These are phyloP conservation scores for Alternaria conjuncta DNA, from an alignment of 2,329 filamentous ascomycete species.

Conservation along the genomic window DNA sequence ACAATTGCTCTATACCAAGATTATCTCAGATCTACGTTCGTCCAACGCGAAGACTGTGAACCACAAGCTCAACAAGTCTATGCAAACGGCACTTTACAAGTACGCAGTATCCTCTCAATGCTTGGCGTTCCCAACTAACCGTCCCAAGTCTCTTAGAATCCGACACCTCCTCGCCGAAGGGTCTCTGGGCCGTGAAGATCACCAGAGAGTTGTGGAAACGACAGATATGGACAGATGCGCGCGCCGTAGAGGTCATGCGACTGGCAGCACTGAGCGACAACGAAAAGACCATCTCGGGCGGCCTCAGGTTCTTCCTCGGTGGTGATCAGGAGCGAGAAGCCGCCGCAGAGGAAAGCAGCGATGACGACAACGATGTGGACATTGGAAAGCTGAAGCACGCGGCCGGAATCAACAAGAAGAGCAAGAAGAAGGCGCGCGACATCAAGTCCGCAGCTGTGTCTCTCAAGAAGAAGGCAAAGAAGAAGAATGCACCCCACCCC, in stretches of 20 bases:
- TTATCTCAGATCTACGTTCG: slow-evolving; percentile 86
- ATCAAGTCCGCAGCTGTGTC: slow-evolving; percentile 83
- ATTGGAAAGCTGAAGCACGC: slow-evolving; percentile 84
- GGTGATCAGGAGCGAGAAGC: slow-evolving; percentile 97
- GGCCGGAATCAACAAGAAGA: slow-evolving; percentile 94
- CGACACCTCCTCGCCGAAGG: slow-evolving; percentile 83
- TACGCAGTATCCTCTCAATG: neutral
- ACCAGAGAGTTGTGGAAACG: slow-evolving; percentile 96
- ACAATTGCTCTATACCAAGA: slow-evolving; percentile 84
- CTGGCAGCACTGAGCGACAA: slow-evolving; percentile 88
- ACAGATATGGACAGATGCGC: slow-evolving; percentile 93
- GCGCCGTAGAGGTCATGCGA: slow-evolving; percentile 98
- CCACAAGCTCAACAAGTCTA: slow-evolving; percentile 88
- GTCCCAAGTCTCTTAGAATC: slow-evolving; percentile 70
- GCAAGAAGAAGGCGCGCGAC: slow-evolving; percentile 80
- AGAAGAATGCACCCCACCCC: slow-evolving; percentile 84
- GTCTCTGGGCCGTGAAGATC: slow-evolving; percentile 94
- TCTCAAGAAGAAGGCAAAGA: slow-evolving; percentile 79
- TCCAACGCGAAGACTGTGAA: slow-evolving; percentile 88
- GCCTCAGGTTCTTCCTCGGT: slow-evolving; percentile 92
- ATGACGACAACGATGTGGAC: slow-evolving; percentile 75
- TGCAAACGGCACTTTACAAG: slow-evolving; percentile 93
- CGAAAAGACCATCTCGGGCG: slow-evolving; percentile 87
- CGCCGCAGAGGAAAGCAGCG: slow-evolving; percentile 79
- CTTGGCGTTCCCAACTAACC: neutral